Base-by-base conservation (phyloP, 345 rosid genomes). In the Geranium brycei region DNA sequence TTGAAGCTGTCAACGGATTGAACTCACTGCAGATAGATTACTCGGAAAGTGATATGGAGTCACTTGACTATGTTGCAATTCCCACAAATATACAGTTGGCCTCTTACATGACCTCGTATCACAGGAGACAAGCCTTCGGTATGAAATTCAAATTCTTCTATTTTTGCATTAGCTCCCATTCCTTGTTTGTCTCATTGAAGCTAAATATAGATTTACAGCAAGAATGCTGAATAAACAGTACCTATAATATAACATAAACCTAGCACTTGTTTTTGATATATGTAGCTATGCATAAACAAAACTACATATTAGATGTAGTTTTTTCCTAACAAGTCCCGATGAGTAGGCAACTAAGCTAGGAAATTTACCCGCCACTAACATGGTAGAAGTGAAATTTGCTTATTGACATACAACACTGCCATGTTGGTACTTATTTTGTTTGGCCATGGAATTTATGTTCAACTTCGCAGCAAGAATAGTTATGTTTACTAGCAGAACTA, bases 21-120 rank as follows among this genome's bases (percentile, higher is more conserved):
- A 75, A 74, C 60, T 76, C 83, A 1, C 66, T 79, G 18, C 66
- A 58, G 18, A 62, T 63, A 60, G 72, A 72, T 66, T 80, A 69
- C 68, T 89, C 96, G 7, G 98, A 85, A 71, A 89, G 91, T 72
- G 98, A 91, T 76, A 63, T 87, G 75, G 96, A 87, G 62, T 89
- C 98, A 14, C 14, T 79, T 68, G 98, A 91, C 69, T 81, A 76
- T 64, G 72, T 83, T 62, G 63, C 87, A 40, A 67, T 82, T 82
- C 89, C 95, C 32, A 66, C 86, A 72, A 75, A 72, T 65, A 64
- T 79, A 4, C 91, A 82, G 17, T 64, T 82, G 62, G 81, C 83
- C 68, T 87, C 98, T 4, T 74, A 83, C 66, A 67, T 82, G 95
- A 72, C 85, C 16, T 81, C 95, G 0, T 89, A 83, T 75, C 96